Evolutionary conservation across 306 rosid species (phyloP), one percentile per base, ranked within the genome.

Genomic region (Mucuna pruriens): DNA sequence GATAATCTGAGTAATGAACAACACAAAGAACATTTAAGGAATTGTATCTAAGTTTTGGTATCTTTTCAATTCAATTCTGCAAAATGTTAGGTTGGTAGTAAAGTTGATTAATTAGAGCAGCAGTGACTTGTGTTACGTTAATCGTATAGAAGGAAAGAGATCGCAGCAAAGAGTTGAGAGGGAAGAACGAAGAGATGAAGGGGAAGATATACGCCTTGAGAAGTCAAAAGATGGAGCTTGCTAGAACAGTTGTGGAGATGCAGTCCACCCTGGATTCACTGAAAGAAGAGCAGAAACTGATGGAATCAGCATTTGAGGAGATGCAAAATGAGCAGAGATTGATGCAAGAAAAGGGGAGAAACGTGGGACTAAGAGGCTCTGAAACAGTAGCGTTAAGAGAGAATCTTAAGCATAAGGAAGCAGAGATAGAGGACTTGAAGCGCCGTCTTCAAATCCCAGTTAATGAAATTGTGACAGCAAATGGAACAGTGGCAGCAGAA

Each of bases 221-320:
- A 83, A 90, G 54, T 55, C 88, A 92, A 64, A 93, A 95, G 83
- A 89, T 88, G 93, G 96, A 89, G 88, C 88, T 90, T 46, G 90
- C 91, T 25, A 87, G 97, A 79, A 90, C 83, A 46, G 71, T 93
- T 45, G 29, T 42, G 38, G 92, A 90, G 85, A 74, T 88, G 91
- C 89, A 91, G 76, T 93, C 99, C 48, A 89, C 91, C 20, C 71
- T 90, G 70, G 88, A 83, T 81, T 89, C 93, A 4, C 89, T 91
- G 60, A 87, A 87, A 83, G 98, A 95, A 23, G 98, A 95, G 66
- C 95, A 86, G 57, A 90, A 71, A 65, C 61, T 89, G 58, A 74
- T 91, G 89, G 94, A 89, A 70, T 74, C 88, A 3, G 87, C 89
- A 45, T 79, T 93, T 15, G 89, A 80, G 81, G 95, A 88, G 84